Evolutionary conservation across 306 rosid genomes (phyloP).

Genomic region (Dicorynia guianensis): DNA sequence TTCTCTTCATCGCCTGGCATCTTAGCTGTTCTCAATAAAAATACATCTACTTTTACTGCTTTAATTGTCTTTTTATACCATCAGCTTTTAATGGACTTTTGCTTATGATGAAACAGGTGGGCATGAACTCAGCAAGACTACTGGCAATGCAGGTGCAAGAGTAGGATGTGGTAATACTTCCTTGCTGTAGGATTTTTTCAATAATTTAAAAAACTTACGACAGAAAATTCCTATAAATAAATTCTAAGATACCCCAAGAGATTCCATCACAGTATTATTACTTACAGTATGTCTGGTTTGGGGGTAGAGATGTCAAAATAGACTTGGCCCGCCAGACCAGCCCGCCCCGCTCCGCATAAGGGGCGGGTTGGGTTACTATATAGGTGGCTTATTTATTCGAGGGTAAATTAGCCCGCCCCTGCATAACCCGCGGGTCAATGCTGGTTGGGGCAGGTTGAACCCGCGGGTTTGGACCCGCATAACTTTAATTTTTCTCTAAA

Average conservation of each 20-base stretch:
- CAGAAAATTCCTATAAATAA: constrained; percentile 2
- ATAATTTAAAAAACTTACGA: not conserved
- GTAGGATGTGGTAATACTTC: constrained; percentile 74
- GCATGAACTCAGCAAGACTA: constrained; percentile 81
- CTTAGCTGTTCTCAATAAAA: constrained; percentile 15
- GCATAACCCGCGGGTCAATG: too few relatives aligned
- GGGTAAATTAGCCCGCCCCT: too few relatives aligned
- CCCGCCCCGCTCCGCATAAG: too few relatives aligned
- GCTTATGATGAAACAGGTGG: constrained; percentile 60
- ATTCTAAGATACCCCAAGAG: not conserved
- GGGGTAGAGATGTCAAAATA: too few relatives aligned
- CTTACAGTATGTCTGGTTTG: not conserved
- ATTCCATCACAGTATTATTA: constrained; percentile 17
- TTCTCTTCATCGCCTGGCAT: constrained; percentile 24
- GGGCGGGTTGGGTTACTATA: too few relatives aligned
- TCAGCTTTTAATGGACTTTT: not conserved
- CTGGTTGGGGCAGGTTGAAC: too few relatives aligned
- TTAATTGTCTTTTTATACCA: not conserved
- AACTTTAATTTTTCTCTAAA: too few relatives aligned
- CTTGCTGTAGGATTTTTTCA: constrained; percentile 19
- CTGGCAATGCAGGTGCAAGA: constrained; percentile 94
- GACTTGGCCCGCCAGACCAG: too few relatives aligned
- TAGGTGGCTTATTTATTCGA: too few relatives aligned
- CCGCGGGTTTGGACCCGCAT: too few relatives aligned
- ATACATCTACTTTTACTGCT: not conserved